Conservation (phyloP, 2,329 filamentous ascomycete species). For the Raffaelea albimanens region DNA sequence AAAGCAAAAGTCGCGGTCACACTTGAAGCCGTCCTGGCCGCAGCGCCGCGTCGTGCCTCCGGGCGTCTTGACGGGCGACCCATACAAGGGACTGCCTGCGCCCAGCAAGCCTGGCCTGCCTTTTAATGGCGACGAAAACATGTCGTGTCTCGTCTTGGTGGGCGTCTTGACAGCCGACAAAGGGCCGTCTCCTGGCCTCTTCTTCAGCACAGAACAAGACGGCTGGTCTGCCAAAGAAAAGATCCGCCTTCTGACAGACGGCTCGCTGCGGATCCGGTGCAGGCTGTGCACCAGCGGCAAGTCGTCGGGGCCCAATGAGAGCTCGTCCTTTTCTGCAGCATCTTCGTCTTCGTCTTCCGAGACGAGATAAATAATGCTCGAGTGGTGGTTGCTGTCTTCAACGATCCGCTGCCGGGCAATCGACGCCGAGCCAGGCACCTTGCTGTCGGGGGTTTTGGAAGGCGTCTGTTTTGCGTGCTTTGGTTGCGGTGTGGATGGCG, state of each 20-base stretch:
- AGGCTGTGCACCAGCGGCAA: slow-evolving; percentile 13
- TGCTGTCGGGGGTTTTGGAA: neutral
- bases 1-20: slow-evolving; percentile 51
- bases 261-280: neutral
- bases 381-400: too few species aligned
- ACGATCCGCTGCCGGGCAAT: too few species aligned
- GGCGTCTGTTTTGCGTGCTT: neutral
- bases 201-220: too few species aligned
- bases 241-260: slow-evolving; percentile 25
- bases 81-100: slow-evolving; percentile 7
- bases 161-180: slow-evolving; percentile 19
- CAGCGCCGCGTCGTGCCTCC: slow-evolving; percentile 41
- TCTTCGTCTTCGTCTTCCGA: slow-evolving; percentile 18
- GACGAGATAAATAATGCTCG: slow-evolving; percentile 31
- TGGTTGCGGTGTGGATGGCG: too few species aligned
- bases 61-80: slow-evolving; percentile 31
- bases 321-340: slow-evolving; percentile 25
- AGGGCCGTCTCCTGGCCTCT: neutral
- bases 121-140: slow-evolving; percentile 6
- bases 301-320: slow-evolving; percentile 22
- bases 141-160: slow-evolving; percentile 15
- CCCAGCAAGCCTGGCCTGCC: neutral
- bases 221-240: too few species aligned
- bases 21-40: slow-evolving; percentile 45
- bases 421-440: too few species aligned